These are phyloP conservation scores for Aspergillus ellipticus DNA, from an alignment of 495 filamentous ascomycete genomes.

Conservation along the genomic window DNA sequence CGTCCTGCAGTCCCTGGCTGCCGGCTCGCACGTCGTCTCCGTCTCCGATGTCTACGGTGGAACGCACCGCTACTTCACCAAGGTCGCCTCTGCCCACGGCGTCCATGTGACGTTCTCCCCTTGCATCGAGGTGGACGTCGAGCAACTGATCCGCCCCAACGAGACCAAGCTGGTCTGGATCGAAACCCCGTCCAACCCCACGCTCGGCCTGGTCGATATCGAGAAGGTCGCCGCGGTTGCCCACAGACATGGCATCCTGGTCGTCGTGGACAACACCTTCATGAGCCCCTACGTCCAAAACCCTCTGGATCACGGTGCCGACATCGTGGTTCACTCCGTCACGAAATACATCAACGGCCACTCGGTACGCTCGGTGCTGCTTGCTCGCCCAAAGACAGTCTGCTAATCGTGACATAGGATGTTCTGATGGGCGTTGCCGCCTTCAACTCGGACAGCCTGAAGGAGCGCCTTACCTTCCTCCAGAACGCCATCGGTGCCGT, in stretches of 20 bases:
- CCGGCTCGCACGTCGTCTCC: conserved; percentile 90
- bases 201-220: conserved; percentile 88
- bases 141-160: conserved; percentile 69
- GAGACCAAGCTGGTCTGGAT: conserved; percentile 98
- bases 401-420: conserved; percentile 53
- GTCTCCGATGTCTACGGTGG: conserved; percentile 97
- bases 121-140: conserved; percentile 81
- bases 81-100: conserved; percentile 91
- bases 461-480: conserved; percentile 77
- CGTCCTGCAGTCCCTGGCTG: conserved; percentile 87
- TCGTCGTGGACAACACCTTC: conserved; percentile 99
- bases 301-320: conserved; percentile 88
- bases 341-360: conserved; percentile 99
- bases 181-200: conserved; percentile 92
- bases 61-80: conserved; percentile 98
- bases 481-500: conserved; percentile 97
- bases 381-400: not conserved
- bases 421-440: conserved; percentile 97
- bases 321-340: conserved; percentile 98
- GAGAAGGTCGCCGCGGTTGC: conserved; percentile 74
- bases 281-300: conserved; percentile 95
- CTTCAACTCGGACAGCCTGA: conserved; percentile 82
- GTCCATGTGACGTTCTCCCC: conserved; percentile 93
- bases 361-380: conserved; percentile 43
- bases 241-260: conserved; percentile 82